A percentile compares a stretch with the other conserved stretches of the same genome.
phyloP scores from a whole-genome alignment of 768 basidiomycete genomes.

The Hygrophorus pudorinus region DNA sequence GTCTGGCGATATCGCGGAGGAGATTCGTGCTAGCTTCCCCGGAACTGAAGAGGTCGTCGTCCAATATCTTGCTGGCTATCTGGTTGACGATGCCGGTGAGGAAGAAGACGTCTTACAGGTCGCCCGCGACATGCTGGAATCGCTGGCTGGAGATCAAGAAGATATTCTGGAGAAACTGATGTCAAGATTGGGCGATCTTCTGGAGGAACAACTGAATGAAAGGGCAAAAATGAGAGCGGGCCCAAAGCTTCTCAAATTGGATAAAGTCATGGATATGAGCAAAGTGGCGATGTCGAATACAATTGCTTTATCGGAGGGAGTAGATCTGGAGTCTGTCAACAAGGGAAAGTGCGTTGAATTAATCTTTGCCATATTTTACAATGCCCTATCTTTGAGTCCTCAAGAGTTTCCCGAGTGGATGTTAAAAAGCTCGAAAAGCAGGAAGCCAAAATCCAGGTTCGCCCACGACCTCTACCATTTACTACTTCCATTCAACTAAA shows the following conservation, averaged over 20 bases:
- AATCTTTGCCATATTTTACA: conserved; percentile 2
- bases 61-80: conserved; percentile 80
- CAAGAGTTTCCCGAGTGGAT: conserved; percentile 83
- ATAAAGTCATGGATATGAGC: conserved; percentile 85
- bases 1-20: conserved; percentile 67
- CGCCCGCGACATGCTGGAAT: conserved; percentile 63
- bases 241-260: conserved; percentile 64
- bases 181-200: conserved; percentile 46
- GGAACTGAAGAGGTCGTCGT: conserved; percentile 80
- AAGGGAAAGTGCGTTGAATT: conserved; percentile 72
- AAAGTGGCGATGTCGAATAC: conserved; percentile 73
- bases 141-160: conserved; percentile 54
- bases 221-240: conserved; percentile 50
- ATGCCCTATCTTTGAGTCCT: conserved; percentile 9
- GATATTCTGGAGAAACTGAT: conserved; percentile 61
- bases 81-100: conserved; percentile 82
- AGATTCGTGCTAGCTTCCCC: conserved; percentile 59
- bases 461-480: not conserved
- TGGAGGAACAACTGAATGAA: conserved; percentile 53
- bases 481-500: conserved; percentile 3
- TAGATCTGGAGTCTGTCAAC: conserved; percentile 86
- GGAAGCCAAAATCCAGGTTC: conserved; percentile 87
- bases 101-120: conserved; percentile 82
- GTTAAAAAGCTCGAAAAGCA: conserved; percentile 95
- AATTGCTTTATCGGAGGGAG: conserved; percentile 70